phyloP scores from a whole-genome alignment of 805 yeast species.

The Yarrowia deformans region DNA sequence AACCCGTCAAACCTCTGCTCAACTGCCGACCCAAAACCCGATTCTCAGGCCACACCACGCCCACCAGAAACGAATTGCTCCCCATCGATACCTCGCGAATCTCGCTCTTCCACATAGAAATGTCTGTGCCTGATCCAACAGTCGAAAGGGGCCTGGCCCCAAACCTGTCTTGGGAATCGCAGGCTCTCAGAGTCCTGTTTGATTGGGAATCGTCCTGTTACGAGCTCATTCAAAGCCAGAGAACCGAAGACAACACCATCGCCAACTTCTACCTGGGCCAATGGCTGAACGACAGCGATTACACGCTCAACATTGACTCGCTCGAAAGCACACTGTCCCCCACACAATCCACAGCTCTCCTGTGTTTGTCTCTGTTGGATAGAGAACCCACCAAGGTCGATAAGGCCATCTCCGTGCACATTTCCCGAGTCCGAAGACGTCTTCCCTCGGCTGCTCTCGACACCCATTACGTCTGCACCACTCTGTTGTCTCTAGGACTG shows the following conservation, averaged over 20 bases:
- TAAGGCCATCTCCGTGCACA: slow-evolving; percentile 10
- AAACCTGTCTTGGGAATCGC: slow-evolving; percentile 14
- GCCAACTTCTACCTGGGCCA: slow-evolving; percentile 34
- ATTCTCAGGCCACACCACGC: slow-evolving; percentile 10
- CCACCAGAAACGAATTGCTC: slow-evolving; percentile 5
- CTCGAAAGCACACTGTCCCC: slow-evolving; percentile 18
- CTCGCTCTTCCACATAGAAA: slow-evolving; percentile 24
- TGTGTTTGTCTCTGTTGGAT: slow-evolving; percentile 18
- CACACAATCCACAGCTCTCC: slow-evolving; percentile 9
- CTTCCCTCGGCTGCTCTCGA: slow-evolving; percentile 19
- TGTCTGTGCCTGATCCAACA: slow-evolving; percentile 3
- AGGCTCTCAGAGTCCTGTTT: slow-evolving; percentile 27
- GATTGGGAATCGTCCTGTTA: slow-evolving; percentile 36
- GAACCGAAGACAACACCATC: slow-evolving; percentile 12
- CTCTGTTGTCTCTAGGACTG: slow-evolving; percentile 22
- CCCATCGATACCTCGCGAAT: slow-evolving; percentile 25
- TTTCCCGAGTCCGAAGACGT: slow-evolving; percentile 4
- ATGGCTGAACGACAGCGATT: slow-evolving; percentile 27
- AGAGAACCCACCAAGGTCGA: slow-evolving; percentile 27
- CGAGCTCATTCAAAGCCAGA: slow-evolving; percentile 32
- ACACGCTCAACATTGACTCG: slow-evolving; percentile 8
- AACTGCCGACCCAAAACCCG: slow-evolving; percentile 21
- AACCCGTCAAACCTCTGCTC: slow-evolving; percentile 13
- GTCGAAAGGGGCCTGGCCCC: slow-evolving; percentile 8
- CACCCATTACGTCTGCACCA: slow-evolving; percentile 27